Base-by-base conservation (phyloP, 2,329 filamentous ascomycete genomes). In the Talaromyces albobiverticillius region DNA sequence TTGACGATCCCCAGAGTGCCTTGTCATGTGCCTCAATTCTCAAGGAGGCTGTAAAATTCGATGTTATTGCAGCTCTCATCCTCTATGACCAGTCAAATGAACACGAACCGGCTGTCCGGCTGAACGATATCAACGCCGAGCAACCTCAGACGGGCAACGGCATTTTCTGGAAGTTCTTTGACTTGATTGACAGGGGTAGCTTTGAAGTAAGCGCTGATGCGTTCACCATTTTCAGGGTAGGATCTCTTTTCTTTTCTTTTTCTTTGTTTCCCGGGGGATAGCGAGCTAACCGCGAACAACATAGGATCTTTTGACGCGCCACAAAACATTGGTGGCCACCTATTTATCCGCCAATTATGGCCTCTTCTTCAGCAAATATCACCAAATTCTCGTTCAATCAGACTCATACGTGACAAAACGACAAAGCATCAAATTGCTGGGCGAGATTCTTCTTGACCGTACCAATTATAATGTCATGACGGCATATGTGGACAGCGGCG, bases 401-500 rank as follows among this genome's bases (percentile, higher is more conserved):
- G 90, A 92, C 68, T 95, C 89, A 68, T 99, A 99, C 68, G 94
- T 99, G 58, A 99, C 94, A 23, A 99, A 99, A 73, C 84, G 94
- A 47, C 94, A 99, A 74, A 96, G 91, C 14, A 97, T 97, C 75
- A 99, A 99, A 72, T 82, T 99, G 41, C 83, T 99, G 1, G 94
- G 94, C 51, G 94, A 99, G 75, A 90, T 99, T 46, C 77, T 99
- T 53, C 82, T 99, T 31, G 94, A 97, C 71, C 85, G 94, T 41
- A 90, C 93, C 59, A 97, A 99, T 74, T 99, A 99, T 77, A 90
- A 86, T 67, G 90, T 97, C 67, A 99, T 99, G 94, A 97, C 93
- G 54, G 85, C 88, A 59, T 99, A 97, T 69, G 94, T 99, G 55
- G 92, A 96, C 70, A 87, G 88, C 46, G 92, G 92, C 57, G 93